Conservation (phyloP, 2,329 filamentous ascomycete species). For the Chaetomiaceae sp. region DNA sequence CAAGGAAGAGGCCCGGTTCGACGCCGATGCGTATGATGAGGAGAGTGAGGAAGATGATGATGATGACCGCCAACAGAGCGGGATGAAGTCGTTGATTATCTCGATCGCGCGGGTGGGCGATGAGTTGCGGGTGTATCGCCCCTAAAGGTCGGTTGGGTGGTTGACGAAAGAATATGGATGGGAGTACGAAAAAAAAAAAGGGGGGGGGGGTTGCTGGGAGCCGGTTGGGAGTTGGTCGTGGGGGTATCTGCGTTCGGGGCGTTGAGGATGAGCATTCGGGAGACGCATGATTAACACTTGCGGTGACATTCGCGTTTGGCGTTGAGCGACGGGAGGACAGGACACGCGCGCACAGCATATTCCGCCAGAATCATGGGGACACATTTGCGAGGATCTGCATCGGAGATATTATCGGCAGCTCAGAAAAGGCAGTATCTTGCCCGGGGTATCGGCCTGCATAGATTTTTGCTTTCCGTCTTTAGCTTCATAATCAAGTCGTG, state of each 20-base stretch:
- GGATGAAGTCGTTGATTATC: conserved; percentile 14
- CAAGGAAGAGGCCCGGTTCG: conserved; percentile 12
- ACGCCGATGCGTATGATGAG: conserved; percentile 14
- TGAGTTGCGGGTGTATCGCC: conserved; percentile 12
- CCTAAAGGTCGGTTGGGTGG: neutral
- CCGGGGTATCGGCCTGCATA: conserved; percentile 1
- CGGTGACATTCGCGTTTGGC: neutral
- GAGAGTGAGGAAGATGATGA: neutral
- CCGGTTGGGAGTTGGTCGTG: neutral
- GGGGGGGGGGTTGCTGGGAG: neutral
- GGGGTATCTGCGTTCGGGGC: neutral
- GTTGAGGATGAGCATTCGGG: neutral
- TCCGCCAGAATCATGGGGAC: conserved; percentile 3
- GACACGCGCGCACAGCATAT: neutral
- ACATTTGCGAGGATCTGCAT: neutral
- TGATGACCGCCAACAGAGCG: conserved; percentile 19
- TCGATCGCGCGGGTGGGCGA: conserved; percentile 11
- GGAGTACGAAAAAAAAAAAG: neutral
- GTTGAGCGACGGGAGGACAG: neutral
- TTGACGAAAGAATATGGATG: neutral
- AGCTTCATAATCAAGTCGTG: conserved; percentile 10
- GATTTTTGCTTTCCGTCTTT: neutral
- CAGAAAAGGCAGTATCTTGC: neutral
- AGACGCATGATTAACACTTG: neutral
- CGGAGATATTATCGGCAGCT: neutral